Conservation (phyloP, 2,329 filamentous ascomycete species). For the Talaromyces marneffei region DNA sequence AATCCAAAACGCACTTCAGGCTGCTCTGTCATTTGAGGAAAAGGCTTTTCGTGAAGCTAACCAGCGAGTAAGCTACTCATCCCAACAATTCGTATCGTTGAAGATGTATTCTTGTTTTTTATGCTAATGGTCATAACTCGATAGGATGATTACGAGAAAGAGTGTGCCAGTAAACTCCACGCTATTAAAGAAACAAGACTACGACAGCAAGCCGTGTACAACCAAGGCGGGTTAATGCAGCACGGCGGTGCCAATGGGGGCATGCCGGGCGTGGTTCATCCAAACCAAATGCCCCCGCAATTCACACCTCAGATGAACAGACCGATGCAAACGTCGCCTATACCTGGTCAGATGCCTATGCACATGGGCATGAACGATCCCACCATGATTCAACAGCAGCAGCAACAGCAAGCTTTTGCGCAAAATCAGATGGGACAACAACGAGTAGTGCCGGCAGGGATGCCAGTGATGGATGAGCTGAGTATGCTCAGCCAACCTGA, state of each 20-base stretch:
- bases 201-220: conserved; percentile 26
- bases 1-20: conserved; percentile 33
- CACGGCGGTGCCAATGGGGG: conserved; percentile 19
- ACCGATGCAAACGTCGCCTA: conserved; percentile 47
- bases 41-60: conserved; percentile 40
- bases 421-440: conserved; percentile 20
- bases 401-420: conserved; percentile 22
- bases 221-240: conserved; percentile 32
- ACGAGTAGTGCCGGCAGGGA: conserved; percentile 23
- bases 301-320: conserved; percentile 48
- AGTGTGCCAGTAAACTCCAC: conserved; percentile 40
- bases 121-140: background rate
- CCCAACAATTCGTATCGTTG: background rate
- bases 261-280: conserved; percentile 31
- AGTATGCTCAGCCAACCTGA: conserved; percentile 37
- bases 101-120: background rate
- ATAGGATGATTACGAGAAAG: conserved; percentile 40
- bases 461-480: conserved; percentile 31
- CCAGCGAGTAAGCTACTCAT: conserved; percentile 25
- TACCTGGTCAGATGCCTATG: conserved; percentile 37
- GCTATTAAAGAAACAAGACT: conserved; percentile 42
- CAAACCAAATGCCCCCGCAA: conserved; percentile 39
- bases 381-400: conserved; percentile 27
- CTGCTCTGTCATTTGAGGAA: conserved; percentile 41
- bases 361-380: conserved; percentile 32